Conservation (phyloP, 2,329 filamentous ascomycete species). For the Nemania diffusa region DNA sequence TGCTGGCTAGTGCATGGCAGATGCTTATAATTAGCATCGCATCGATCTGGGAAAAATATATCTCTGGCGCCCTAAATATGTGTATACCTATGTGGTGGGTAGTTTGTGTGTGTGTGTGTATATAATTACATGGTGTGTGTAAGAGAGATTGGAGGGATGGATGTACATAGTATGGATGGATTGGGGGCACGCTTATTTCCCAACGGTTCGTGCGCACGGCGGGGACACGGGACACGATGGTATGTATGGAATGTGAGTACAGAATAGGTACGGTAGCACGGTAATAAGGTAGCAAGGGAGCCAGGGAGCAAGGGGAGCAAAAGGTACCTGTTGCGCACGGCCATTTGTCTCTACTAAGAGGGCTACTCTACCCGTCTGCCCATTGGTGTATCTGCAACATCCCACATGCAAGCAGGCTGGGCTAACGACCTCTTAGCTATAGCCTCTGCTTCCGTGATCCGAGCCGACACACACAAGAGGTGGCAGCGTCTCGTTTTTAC, state of each 20-base stretch:
- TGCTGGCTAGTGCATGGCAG: slow-evolving; percentile 24
- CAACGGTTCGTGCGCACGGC: slow-evolving; percentile 20
- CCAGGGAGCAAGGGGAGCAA: too few species aligned
- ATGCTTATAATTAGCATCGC: slow-evolving; percentile 31
- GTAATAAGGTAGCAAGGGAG: too few species aligned
- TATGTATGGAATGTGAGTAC: not conserved
- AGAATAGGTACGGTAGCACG: not conserved
- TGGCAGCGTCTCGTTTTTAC: slow-evolving; percentile 10
- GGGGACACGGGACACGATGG: not conserved
- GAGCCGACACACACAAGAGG: slow-evolving; percentile 2
- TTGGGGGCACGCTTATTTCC: not conserved
- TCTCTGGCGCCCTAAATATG: not conserved
- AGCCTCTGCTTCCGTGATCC: slow-evolving; percentile 12
- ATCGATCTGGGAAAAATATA: slow-evolving; percentile 12
- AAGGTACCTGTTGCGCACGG: slow-evolving; percentile 23
- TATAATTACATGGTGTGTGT: not conserved
- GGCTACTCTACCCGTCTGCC: not conserved
- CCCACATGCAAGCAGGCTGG: slow-evolving; percentile 24
- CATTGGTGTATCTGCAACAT: slow-evolving; percentile 13
- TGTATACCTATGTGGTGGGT: not conserved
- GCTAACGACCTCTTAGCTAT: slow-evolving; percentile 22
- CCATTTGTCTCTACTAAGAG: slow-evolving; percentile 8
- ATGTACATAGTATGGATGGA: not conserved
- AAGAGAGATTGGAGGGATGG: not conserved
- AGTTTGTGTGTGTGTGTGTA: not conserved